Evolutionary conservation across 352 stramenopile species (phyloP).

Genomic region (Salisapilia sapeloensis): DNA sequence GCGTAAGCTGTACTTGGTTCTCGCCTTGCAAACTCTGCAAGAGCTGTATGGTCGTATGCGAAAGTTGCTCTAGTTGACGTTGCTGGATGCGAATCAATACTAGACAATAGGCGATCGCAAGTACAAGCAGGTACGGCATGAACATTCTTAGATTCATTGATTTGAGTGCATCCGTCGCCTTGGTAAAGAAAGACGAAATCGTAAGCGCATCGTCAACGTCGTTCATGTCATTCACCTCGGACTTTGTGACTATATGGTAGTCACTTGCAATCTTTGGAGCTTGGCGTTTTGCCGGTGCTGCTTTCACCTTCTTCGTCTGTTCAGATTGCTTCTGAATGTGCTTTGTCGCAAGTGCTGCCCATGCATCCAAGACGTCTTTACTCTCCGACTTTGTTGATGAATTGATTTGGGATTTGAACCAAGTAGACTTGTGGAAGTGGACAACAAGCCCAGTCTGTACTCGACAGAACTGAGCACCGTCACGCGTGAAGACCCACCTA

Average conservation of each 20-base stretch:
- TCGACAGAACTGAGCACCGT: constrained; percentile 59
- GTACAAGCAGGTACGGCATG: constrained; percentile 13
- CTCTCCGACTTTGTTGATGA: constrained; percentile 56
- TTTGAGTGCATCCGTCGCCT: constrained; percentile 1
- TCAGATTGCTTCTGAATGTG: constrained; percentile 11
- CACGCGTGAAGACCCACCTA: constrained; percentile 55
- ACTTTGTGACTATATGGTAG: neutral
- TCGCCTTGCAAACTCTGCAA: constrained; percentile 14
- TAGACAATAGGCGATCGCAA: constrained; percentile 15
- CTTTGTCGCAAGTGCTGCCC: constrained; percentile 28
- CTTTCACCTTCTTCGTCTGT: neutral
- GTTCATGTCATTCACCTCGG: neutral
- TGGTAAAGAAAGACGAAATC: neutral
- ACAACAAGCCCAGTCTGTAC: constrained; percentile 50
- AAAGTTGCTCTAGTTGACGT: constrained; percentile 21
- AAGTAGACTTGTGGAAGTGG: constrained; percentile 67
- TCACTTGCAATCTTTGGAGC: neutral
- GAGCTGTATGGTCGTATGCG: constrained; percentile 13
- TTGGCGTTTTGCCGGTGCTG: neutral
- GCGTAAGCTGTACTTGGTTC: no score
- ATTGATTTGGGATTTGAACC: constrained; percentile 74
- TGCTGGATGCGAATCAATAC: constrained; percentile 20
- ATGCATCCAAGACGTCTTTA: constrained; percentile 46
- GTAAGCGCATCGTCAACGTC: constrained; percentile 1
- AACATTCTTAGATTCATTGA: constrained; percentile 13